Evolutionary conservation across 495 filamentous ascomycete species (phyloP).

Genomic region (Penicillium salamii): DNA sequence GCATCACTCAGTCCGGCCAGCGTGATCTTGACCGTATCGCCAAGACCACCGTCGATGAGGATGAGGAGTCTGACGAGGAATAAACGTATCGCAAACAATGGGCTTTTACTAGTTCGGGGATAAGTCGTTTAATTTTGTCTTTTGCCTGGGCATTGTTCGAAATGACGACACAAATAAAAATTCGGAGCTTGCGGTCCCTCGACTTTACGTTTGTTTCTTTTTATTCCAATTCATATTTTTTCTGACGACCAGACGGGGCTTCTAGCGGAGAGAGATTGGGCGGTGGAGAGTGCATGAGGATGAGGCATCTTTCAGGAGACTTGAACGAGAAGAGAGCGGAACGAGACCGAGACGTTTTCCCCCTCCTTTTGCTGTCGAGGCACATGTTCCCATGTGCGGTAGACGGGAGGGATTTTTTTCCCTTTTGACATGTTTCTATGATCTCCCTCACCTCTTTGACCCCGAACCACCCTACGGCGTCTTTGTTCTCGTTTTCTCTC

Average conservation of each 20-base stretch:
- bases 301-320: conserved; percentile 20
- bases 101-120: conserved; percentile 24
- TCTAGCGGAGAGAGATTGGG: conserved; percentile 27
- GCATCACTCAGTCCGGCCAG: conserved; percentile 95
- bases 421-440: conserved; percentile 21
- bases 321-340: conserved; percentile 27
- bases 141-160: conserved; percentile 25
- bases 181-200: conserved; percentile 31
- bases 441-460: conserved; percentile 31
- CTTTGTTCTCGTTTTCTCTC: conserved; percentile 35
- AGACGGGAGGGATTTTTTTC: conserved; percentile 18
- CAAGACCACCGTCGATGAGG: conserved; percentile 53
- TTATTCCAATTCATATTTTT: conserved; percentile 24
- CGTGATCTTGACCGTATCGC: conserved; percentile 93
- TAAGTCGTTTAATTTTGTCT: conserved; percentile 30
- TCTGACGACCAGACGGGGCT: conserved; percentile 32
- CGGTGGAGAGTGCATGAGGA: conserved; percentile 27
- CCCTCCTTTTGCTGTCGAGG: conserved; percentile 10
- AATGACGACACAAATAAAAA: conserved; percentile 29
- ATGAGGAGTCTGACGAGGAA: conserved; percentile 51
- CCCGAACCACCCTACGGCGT: conserved; percentile 27
- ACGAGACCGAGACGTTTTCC: conserved; percentile 19
- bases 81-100: conserved; percentile 41
- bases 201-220: conserved; percentile 25
- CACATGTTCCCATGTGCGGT: conserved; percentile 5